A percentile compares a stretch with the other conserved stretches of the same genome.
Evolutionary conservation across 1,284 basidiomycete species (phyloP).

Genomic region (Psilocybe mexicana): DNA sequence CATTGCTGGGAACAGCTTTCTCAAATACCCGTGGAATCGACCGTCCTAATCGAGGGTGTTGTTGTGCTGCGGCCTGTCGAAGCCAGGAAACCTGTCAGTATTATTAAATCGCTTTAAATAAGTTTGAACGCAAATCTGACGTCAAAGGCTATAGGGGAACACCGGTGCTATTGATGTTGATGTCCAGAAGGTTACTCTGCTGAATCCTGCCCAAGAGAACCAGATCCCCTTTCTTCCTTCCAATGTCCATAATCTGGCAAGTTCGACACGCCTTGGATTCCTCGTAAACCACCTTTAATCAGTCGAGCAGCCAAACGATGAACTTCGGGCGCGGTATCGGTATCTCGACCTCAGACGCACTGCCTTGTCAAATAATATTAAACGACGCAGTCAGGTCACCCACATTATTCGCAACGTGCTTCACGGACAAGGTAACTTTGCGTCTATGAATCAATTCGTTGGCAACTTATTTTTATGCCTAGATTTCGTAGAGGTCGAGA

Average conservation of each 20-base stretch:
- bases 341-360: constrained; percentile 86
- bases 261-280: constrained; percentile 29
- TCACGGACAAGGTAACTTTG: constrained; percentile 62
- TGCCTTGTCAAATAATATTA: constrained; percentile 75
- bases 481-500: constrained; percentile 87
- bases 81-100: constrained; percentile 56
- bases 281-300: constrained; percentile 12
- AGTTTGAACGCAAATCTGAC: constrained; percentile 20
- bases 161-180: constrained; percentile 82
- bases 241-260: constrained; percentile 69
- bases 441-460: constrained; percentile 5
- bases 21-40: constrained; percentile 71
- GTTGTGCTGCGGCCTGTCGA: constrained; percentile 66
- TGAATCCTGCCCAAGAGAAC: constrained; percentile 71
- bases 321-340: constrained; percentile 81
- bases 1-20: constrained; percentile 50
- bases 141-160: constrained; percentile 41
- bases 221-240: constrained; percentile 82
- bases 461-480: constrained; percentile 11
- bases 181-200: constrained; percentile 67
- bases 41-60: constrained; percentile 71
- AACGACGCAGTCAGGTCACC: constrained; percentile 77
- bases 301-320: constrained; percentile 73
- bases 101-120: constrained; percentile 20
- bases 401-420: constrained; percentile 76